These are phyloP conservation scores for Pleomassaria siparia DNA, from an alignment of 2,329 filamentous ascomycete species.

Conservation along the genomic window DNA sequence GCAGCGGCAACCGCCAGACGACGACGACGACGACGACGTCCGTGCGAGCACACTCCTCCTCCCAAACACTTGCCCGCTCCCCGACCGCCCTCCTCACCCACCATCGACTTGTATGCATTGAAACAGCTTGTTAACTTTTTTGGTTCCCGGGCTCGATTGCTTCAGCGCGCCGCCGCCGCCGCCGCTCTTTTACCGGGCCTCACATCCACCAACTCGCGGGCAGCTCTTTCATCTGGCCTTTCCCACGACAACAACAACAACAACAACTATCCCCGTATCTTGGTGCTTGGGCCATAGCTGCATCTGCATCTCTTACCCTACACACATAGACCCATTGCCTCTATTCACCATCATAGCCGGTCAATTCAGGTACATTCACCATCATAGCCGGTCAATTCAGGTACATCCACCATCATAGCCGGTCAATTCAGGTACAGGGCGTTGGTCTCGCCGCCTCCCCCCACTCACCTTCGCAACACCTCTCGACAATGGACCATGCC, in stretches of 20 bases:
- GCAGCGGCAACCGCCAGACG: constrained; percentile 11
- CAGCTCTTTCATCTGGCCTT: constrained; percentile 13
- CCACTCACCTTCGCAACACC: background rate
- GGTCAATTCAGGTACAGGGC: background rate
- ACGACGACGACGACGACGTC: constrained; percentile 12
- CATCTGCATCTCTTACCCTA: constrained; percentile 27
- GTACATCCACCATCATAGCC: background rate
- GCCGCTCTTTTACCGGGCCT: constrained; percentile 33
- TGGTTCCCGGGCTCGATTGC: constrained; percentile 27
- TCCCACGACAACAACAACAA: constrained; percentile 1
- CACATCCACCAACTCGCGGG: constrained; percentile 19
- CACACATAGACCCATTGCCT: constrained; percentile 2
- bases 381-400: background rate
- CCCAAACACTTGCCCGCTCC: background rate
- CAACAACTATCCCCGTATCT: constrained; percentile 19
- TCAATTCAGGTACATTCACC: background rate
- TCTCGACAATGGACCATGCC: constrained; percentile 37
- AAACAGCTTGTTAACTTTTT: constrained; percentile 36
- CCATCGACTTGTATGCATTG: constrained; percentile 31
- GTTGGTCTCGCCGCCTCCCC: background rate
- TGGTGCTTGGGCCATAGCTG: constrained; percentile 16
- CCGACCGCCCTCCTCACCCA: background rate
- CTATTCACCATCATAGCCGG: background rate
- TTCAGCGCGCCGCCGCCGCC: constrained; percentile 27
- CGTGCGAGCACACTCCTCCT: constrained; percentile 21